Evolutionary conservation across 2,329 filamentous ascomycete species (phyloP).

Genomic region (Chaetomiaceae sp.): DNA sequence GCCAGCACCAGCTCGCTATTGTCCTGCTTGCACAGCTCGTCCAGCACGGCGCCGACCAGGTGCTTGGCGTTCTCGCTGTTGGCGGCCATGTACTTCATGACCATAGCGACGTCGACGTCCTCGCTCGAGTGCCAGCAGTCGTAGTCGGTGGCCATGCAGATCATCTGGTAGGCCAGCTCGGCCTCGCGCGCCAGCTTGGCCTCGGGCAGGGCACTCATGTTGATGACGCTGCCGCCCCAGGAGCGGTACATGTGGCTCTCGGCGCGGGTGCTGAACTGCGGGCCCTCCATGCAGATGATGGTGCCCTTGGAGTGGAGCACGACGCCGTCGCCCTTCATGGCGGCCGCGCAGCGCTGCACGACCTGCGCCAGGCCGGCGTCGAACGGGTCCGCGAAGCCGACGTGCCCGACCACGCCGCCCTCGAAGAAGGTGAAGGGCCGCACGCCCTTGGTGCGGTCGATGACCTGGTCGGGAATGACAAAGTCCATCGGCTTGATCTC

Average conservation of each 20-base stretch:
- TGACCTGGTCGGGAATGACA: constrained; percentile 91
- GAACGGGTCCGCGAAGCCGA: constrained; percentile 94
- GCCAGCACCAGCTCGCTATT: constrained; percentile 70
- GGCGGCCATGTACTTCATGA: constrained; percentile 92
- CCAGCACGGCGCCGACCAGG: constrained; percentile 80
- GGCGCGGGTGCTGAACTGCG: constrained; percentile 92
- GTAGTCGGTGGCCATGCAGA: constrained; percentile 99
- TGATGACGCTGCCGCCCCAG: constrained; percentile 93
- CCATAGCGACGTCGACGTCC: constrained; percentile 93
- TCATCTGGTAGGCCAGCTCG: constrained; percentile 95
- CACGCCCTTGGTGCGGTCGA: constrained; percentile 94
- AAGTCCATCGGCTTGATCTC: constrained; percentile 95
- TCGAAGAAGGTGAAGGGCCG: constrained; percentile 96
- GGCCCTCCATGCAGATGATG: constrained; percentile 97
- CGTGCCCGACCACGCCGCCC: constrained; percentile 84
- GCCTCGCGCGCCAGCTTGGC: constrained; percentile 94
- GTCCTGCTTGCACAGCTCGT: constrained; percentile 75
- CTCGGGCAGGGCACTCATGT: constrained; percentile 95
- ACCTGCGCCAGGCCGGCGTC: constrained; percentile 72
- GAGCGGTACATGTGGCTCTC: constrained; percentile 92
- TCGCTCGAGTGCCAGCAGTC: constrained; percentile 90
- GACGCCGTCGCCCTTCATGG: constrained; percentile 78
- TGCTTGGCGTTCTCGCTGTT: constrained; percentile 84
- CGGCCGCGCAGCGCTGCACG: constrained; percentile 68
- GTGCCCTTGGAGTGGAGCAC: constrained; percentile 78